Conservation (phyloP, 2,329 filamentous ascomycete genomes). For the Diaporthe citrichinensis region DNA sequence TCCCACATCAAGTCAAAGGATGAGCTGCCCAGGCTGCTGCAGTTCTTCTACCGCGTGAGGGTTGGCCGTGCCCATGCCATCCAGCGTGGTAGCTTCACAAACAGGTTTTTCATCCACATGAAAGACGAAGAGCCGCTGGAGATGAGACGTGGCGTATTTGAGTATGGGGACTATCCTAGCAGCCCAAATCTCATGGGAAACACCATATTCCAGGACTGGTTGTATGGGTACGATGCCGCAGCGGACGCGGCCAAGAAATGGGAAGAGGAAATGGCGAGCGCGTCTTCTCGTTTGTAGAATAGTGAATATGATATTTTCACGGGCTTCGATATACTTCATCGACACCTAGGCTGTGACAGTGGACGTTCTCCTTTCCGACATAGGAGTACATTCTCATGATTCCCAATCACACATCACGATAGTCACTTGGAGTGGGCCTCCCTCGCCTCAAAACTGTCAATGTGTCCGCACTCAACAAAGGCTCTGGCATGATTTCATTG, state of each 20-base stretch:
- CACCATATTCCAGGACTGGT: constrained; percentile 40
- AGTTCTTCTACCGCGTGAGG: constrained; percentile 38
- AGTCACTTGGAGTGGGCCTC: background rate
- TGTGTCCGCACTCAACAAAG: background rate
- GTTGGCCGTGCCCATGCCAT: constrained; percentile 38
- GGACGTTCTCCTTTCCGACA: background rate
- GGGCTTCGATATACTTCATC: background rate
- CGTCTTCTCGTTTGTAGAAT: background rate
- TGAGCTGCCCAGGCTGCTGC: constrained; percentile 17
- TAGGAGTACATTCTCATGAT: background rate
- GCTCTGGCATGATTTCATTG: background rate
- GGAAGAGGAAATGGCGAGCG: constrained; percentile 19
- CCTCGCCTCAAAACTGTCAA: background rate
- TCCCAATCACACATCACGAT: background rate
- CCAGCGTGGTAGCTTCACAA: constrained; percentile 38
- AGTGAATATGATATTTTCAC: background rate
- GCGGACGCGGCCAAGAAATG: constrained; percentile 26
- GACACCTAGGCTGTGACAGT: background rate
- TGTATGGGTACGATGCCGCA: constrained; percentile 38
- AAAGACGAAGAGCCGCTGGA: constrained; percentile 36
- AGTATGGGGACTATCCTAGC: constrained; percentile 38
- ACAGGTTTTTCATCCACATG: constrained; percentile 41
- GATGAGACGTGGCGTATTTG: constrained; percentile 35
- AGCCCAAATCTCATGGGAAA: constrained; percentile 40
- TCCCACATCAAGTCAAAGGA: constrained; percentile 14